Conservation (phyloP, 2,329 filamentous ascomycete genomes). For the Capronia coronata region DNA sequence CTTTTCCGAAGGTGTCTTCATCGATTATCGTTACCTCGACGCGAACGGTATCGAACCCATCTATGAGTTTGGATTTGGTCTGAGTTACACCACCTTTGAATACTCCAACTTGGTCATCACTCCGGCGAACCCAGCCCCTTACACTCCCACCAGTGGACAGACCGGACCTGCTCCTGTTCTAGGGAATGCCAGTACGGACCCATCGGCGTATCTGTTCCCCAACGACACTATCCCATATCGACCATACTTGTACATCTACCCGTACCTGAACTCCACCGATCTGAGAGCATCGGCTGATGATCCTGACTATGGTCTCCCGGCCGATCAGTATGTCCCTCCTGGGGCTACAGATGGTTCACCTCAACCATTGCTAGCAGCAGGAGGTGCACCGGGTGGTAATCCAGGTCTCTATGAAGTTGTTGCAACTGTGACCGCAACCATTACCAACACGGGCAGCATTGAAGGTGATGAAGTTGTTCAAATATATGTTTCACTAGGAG, state of each 20-base stretch:
- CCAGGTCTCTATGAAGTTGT: conserved; percentile 48
- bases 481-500: conserved; percentile 71
- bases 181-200: conserved; percentile 44
- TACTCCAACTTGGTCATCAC: conserved; percentile 53
- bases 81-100: conserved; percentile 58
- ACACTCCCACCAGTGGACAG: conserved; percentile 48
- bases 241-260: conserved; percentile 55
- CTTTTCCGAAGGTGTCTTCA: conserved; percentile 56
- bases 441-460: conserved; percentile 47
- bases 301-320: conserved; percentile 48
- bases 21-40: conserved; percentile 51
- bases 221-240: conserved; percentile 41
- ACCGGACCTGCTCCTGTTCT: conserved; percentile 50
- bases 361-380: conserved; percentile 52
- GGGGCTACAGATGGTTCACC: conserved; percentile 48
- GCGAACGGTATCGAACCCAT: conserved; percentile 50
- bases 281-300: conserved; percentile 47
- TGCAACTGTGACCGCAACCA: conserved; percentile 44
- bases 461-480: conserved; percentile 50
- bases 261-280: conserved; percentile 57
- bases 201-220: conserved; percentile 52
- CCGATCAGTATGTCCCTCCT: conserved; percentile 46
- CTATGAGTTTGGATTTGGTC: conserved; percentile 57
- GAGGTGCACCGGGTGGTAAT: conserved; percentile 56
- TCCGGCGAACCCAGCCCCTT: conserved; percentile 41